Evolutionary conservation across 2,329 filamentous ascomycete genomes (phyloP).

Genomic region (Huntiella decipiens): DNA sequence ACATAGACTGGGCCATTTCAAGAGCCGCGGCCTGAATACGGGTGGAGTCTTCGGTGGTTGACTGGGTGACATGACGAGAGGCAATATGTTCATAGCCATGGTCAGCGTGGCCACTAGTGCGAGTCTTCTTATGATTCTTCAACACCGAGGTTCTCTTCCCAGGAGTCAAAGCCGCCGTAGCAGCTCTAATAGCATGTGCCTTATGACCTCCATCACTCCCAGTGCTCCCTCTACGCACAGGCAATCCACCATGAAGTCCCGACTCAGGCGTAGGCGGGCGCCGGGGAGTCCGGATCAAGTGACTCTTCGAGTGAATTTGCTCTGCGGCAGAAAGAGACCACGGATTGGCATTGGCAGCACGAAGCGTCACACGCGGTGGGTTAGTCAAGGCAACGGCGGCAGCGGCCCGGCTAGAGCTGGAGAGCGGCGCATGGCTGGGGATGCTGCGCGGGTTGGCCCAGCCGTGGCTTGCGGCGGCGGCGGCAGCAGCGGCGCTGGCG

Average conservation of each 20-base stretch:
- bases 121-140: slow-evolving; percentile 25
- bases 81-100: slow-evolving; percentile 38
- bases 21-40: slow-evolving; percentile 58
- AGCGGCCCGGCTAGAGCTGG: slow-evolving; percentile 29
- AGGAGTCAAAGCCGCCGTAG: background rate
- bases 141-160: no score
- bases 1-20: slow-evolving; percentile 82
- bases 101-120: slow-evolving; percentile 50
- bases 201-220: no score
- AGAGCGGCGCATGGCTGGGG: slow-evolving; percentile 30
- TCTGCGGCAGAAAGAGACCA: background rate
- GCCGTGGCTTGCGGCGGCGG: slow-evolving; percentile 50
- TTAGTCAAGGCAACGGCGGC: slow-evolving; percentile 13
- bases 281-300: background rate
- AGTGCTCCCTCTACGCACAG: background rate
- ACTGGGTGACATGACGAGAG: no score
- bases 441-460: slow-evolving; percentile 44
- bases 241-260: background rate
- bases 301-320: background rate
- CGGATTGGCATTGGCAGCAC: background rate
- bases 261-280: background rate
- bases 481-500: slow-evolving; percentile 14
- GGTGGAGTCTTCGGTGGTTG: no score
- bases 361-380: background rate
- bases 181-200: background rate